Conservation (phyloP, 2,329 filamentous ascomycete genomes). For the Clonostachys byssicola region DNA sequence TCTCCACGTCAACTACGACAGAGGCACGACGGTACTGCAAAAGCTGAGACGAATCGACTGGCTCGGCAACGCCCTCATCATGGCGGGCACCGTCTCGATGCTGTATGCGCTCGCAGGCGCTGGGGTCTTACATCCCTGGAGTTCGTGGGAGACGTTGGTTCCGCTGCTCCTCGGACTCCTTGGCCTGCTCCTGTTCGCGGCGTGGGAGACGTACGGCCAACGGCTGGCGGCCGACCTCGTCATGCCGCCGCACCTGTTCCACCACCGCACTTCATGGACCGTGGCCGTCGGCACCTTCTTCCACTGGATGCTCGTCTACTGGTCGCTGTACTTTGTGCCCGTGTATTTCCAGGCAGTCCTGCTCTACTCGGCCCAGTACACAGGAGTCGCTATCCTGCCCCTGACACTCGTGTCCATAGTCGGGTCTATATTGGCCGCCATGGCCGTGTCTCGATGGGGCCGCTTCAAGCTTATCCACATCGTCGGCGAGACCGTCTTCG, state of each 20-base stretch:
- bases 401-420: slow-evolving; percentile 19
- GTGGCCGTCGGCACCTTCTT: slow-evolving; percentile 16
- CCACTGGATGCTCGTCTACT: slow-evolving; percentile 18
- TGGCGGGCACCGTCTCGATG: slow-evolving; percentile 19
- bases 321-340: slow-evolving; percentile 33
- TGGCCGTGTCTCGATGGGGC: slow-evolving; percentile 22
- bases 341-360: slow-evolving; percentile 41
- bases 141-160: slow-evolving; percentile 1
- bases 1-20: slow-evolving; percentile 9
- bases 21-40: slow-evolving; percentile 1
- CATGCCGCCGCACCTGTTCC: slow-evolving; percentile 13
- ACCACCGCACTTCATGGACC: slow-evolving; percentile 11
- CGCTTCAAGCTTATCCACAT: slow-evolving; percentile 26
- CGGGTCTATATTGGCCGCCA: slow-evolving; percentile 13
- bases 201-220: slow-evolving; percentile 12
- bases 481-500: slow-evolving; percentile 26
- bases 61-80: slow-evolving; percentile 30
- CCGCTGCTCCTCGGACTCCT: slow-evolving; percentile 32
- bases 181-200: slow-evolving; percentile 20
- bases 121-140: slow-evolving; percentile 4
- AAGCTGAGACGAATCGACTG: slow-evolving; percentile 26
- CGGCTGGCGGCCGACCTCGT: slow-evolving; percentile 12
- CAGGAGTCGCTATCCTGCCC: slow-evolving; percentile 26
- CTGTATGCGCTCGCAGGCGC: slow-evolving; percentile 7
- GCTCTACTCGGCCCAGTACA: slow-evolving; percentile 18